phyloP scores from a whole-genome alignment of 176 grass and related monocot genomes.

The Carex scoparia region DNA sequence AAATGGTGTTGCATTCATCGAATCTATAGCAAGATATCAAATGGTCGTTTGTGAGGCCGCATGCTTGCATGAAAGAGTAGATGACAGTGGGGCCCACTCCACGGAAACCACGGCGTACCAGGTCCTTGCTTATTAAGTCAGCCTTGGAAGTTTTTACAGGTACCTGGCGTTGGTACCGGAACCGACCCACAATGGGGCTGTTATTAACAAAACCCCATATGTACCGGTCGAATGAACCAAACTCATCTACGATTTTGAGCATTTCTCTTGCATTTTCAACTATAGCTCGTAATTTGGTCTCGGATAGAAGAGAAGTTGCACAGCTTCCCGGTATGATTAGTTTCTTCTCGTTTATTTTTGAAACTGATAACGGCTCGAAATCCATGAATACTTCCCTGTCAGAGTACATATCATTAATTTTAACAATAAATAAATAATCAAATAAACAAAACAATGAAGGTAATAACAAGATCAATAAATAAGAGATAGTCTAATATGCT shows the following conservation, averaged over 20 bases:
- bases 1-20: constrained; percentile 36
- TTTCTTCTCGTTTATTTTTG: constrained; percentile 89
- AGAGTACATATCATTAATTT: constrained; percentile 23
- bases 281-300: constrained; percentile 72
- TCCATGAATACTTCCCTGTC: constrained; percentile 92
- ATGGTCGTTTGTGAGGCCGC: constrained; percentile 90
- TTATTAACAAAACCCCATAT: constrained; percentile 89
- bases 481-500: no score
- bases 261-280: constrained; percentile 86
- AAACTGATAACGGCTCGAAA: constrained; percentile 68
- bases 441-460: neutral
- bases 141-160: constrained; percentile 83
- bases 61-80: constrained; percentile 93
- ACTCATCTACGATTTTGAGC: constrained; percentile 76
- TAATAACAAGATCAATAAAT: no score
- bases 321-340: constrained; percentile 60
- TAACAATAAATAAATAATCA: neutral
- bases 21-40: constrained; percentile 79
- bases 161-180: constrained; percentile 81
- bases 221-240: constrained; percentile 88
- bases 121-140: constrained; percentile 91
- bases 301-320: constrained; percentile 67
- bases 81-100: constrained; percentile 79
- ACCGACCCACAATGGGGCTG: constrained; percentile 75
- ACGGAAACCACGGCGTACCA: constrained; percentile 78